These are phyloP conservation scores for Ananas comosus DNA, from an alignment of 176 grass and related monocot genomes.

Conservation along the genomic window DNA sequence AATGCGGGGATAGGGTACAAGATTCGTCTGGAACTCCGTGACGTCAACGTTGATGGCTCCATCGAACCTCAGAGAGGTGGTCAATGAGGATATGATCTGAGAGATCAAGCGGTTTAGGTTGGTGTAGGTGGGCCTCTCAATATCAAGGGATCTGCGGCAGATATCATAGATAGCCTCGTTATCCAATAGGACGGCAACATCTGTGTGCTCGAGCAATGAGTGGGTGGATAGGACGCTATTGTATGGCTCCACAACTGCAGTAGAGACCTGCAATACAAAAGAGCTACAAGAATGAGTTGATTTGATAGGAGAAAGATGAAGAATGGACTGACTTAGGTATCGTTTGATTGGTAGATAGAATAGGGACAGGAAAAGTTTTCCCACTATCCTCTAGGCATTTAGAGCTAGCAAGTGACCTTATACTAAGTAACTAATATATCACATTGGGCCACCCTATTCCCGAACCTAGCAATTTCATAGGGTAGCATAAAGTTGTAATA, in stretches of 20 bases:
- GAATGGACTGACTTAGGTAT: neutral
- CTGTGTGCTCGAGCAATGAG: slow-evolving; percentile 96
- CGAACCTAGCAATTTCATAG: too few species aligned
- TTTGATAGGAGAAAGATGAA: neutral
- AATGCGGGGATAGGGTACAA: slow-evolving; percentile 90
- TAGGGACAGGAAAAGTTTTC: too few species aligned
- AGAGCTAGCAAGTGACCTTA: too few species aligned
- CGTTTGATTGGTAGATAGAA: too few species aligned
- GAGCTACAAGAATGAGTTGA: neutral
- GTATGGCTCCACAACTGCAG: slow-evolving; percentile 98
- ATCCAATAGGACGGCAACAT: slow-evolving; percentile 72
- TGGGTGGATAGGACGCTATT: slow-evolving; percentile 98
- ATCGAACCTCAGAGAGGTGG: slow-evolving; percentile 92
- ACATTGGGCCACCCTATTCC: too few species aligned
- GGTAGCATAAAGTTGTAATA: too few species aligned
- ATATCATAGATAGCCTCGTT: slow-evolving; percentile 98
- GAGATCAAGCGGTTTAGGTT: slow-evolving; percentile 95
- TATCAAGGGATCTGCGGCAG: slow-evolving; percentile 89
- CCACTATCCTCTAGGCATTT: too few species aligned
- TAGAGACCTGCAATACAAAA: slow-evolving; percentile 68
- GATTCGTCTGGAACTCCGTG: slow-evolving; percentile 92
- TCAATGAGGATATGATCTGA: slow-evolving; percentile 91
- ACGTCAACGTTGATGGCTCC: slow-evolving; percentile 96
- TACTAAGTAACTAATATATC: too few species aligned
- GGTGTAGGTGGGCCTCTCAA: slow-evolving; percentile 91